Conservation (phyloP, 2,329 filamentous ascomycete genomes). For the Colletotrichum navitas region DNA sequence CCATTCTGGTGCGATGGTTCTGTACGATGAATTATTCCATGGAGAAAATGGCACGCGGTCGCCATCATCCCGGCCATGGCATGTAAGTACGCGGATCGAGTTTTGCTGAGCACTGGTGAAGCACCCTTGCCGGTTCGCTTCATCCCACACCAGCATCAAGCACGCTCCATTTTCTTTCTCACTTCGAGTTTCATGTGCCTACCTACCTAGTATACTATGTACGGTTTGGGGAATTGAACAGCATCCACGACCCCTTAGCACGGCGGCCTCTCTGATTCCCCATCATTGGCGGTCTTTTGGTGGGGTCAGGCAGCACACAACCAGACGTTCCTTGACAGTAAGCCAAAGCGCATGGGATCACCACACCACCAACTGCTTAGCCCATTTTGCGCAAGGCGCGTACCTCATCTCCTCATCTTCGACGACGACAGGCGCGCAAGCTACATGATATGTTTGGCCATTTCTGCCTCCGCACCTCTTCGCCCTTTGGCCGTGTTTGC, state of each 20-base stretch:
- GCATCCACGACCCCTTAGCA: slow-evolving; percentile 8
- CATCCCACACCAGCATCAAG: background rate
- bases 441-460: background rate
- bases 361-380: slow-evolving; percentile 23
- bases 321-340: slow-evolving; percentile 25
- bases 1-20: slow-evolving; percentile 11
- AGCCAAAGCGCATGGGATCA: slow-evolving; percentile 33
- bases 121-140: background rate
- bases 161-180: background rate
- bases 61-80: background rate
- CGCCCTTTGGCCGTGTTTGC: slow-evolving; percentile 11
- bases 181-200: slow-evolving; percentile 21
- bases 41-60: background rate
- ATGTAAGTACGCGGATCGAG: background rate
- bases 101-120: background rate
- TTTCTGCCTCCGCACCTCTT: slow-evolving; percentile 10
- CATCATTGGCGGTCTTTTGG: slow-evolving; percentile 7
- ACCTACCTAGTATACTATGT: background rate
- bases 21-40: background rate
- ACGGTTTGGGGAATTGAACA: slow-evolving; percentile 17
- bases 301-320: slow-evolving; percentile 23
- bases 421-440: slow-evolving; percentile 7
- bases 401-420: slow-evolving; percentile 1
- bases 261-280: slow-evolving; percentile 23
- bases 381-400: slow-evolving; percentile 10